Percentiles rank a stretch among this genome's conserved stretches.
Evolutionary conservation across 257 asterid species (phyloP).

Genomic region (Solanum paucissectum): DNA sequence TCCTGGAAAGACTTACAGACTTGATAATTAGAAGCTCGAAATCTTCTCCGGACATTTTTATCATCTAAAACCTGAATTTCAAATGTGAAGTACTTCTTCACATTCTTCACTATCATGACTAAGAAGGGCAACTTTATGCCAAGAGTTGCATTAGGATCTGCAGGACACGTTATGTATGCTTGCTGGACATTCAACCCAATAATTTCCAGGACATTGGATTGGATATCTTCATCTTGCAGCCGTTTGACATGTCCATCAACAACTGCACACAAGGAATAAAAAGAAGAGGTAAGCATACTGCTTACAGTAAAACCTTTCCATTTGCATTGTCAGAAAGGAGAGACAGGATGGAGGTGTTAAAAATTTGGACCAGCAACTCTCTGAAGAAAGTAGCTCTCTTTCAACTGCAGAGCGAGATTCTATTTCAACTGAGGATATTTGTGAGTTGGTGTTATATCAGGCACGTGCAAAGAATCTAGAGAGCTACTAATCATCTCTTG

Average conservation of each 20-base stretch:
- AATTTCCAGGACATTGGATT: constrained; percentile 78
- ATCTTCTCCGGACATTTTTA: constrained; percentile 89
- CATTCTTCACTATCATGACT: constrained; percentile 76
- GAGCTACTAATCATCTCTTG: neutral
- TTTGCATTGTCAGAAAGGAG: neutral
- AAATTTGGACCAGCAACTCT: neutral
- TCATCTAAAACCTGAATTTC: constrained; percentile 99
- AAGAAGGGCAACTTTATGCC: constrained; percentile 94
- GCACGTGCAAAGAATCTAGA: neutral
- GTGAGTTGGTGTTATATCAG: neutral
- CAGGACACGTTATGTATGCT: constrained; percentile 85
- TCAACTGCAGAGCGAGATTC: neutral
- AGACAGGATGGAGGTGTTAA: neutral
- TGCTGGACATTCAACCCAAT: constrained; percentile 83
- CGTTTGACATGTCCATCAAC: constrained; percentile 80
- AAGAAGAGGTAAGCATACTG: neutral
- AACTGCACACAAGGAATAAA: constrained; percentile 33
- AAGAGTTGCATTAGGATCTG: constrained; percentile 90
- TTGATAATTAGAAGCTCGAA: constrained; percentile 97
- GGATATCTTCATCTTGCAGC: constrained; percentile 88
- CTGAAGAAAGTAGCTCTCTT: neutral
- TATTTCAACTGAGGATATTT: neutral
- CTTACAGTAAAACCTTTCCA: neutral
- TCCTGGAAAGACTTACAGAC: constrained; percentile 71
- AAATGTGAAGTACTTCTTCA: constrained; percentile 88